Evolutionary conservation across 2,329 filamentous ascomycete genomes (phyloP).

Genomic region (Neonectria faginata): DNA sequence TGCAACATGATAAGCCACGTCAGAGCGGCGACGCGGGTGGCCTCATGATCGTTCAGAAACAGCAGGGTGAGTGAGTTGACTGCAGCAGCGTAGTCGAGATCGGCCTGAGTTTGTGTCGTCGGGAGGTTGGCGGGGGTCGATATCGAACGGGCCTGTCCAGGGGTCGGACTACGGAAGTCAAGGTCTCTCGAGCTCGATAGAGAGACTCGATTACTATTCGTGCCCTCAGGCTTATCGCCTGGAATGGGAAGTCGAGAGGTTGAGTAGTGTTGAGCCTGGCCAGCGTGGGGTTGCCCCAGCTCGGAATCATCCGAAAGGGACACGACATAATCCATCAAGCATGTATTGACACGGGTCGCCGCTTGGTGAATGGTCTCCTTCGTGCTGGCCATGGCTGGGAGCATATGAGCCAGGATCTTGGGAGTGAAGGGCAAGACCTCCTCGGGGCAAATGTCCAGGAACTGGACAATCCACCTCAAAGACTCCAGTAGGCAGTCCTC

Average conservation of each 20-base stretch:
- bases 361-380: constrained; percentile 90
- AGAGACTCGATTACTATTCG: constrained; percentile 63
- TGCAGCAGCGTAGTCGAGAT: constrained; percentile 95
- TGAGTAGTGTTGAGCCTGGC: constrained; percentile 46
- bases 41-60: constrained; percentile 97
- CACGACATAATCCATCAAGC: constrained; percentile 93
- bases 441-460: constrained; percentile 96
- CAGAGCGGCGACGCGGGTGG: constrained; percentile 90
- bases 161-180: constrained; percentile 64
- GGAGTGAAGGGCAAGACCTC: constrained; percentile 96
- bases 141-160: constrained; percentile 60
- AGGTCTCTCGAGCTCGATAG: constrained; percentile 65
- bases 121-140: constrained; percentile 60
- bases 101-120: constrained; percentile 64
- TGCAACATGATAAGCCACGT: constrained; percentile 99
- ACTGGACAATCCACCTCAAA: constrained; percentile 93
- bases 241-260: constrained; percentile 58
- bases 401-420: constrained; percentile 87
- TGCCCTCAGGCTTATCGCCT: constrained; percentile 59
- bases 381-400: constrained; percentile 93
- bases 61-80: constrained; percentile 93
- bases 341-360: constrained; percentile 88
- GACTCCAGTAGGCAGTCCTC: constrained; percentile 93
- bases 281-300: constrained; percentile 42
- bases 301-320: constrained; percentile 80